Evolutionary conservation across 345 rosid species (phyloP), one percentile per base, ranked within the genome.

Genomic region (Dipteronia sinensis): DNA sequence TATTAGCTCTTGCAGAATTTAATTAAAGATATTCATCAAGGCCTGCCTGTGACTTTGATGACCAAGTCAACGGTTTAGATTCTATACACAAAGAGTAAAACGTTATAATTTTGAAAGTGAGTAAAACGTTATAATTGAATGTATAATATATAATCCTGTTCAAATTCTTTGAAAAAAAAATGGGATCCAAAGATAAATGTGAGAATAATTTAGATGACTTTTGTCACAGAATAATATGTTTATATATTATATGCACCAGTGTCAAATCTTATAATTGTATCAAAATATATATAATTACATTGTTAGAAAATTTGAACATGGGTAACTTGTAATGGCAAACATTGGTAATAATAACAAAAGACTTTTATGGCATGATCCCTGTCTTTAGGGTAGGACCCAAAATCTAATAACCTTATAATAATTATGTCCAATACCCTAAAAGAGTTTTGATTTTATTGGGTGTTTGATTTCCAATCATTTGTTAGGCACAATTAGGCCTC

Each of bases 241-340:
- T 72, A 64, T 65, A 15, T 29, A 40, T 77, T 85, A 87, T 73
- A 78, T 70, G 77, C 73, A 79, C 56, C 66, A 69, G 80, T 84
- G 83, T 89, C 89, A 87, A 85, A 77, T 72, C 80, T 82, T 71
- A 85, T 82, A 61, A 82, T 59, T 59, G 64, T 67, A 71, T 74
- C 70, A 19, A 46, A 34, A 34, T 4, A 34, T 34, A 61, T 65
- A 81, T 79, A 79, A 84, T 82, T 79, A 46, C 81, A 0, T 67
- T 34, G 72, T 76, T 73, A 61, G 78, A 79, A 82, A 84, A 72
- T 38, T 10, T 12, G 59, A 68, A 79, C 64, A 67, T 17, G 19
- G 82, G 80, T 87, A 80, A 76, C 86, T 86, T 88, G 88, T 81
- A 88, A 86, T 86, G 91, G 91, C 87, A 86, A 89, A 89, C 91